Conservation (phyloP, 169 alveolate species). For the Plasmodium coatneyi region DNA sequence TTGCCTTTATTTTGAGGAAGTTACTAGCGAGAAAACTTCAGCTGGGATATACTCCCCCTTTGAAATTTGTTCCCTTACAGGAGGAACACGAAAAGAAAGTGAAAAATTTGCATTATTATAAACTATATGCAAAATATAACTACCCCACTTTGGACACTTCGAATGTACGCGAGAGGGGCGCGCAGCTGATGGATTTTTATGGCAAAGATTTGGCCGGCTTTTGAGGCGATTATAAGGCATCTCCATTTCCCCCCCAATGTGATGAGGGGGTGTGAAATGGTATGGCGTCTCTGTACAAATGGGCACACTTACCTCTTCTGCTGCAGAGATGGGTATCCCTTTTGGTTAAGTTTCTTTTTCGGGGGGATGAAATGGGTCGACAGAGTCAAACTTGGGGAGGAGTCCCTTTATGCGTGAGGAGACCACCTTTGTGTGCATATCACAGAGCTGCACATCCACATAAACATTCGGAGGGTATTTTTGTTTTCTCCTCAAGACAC, state of each 20-base stretch:
- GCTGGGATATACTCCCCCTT: constrained; percentile 87
- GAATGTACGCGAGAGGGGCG: not conserved
- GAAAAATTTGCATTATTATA: constrained; percentile 58
- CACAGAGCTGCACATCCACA: not conserved
- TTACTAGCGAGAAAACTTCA: constrained; percentile 83
- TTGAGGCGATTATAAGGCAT: not conserved
- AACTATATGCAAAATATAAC: constrained; percentile 62
- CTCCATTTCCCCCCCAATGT: not conserved
- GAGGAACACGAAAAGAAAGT: constrained; percentile 55
- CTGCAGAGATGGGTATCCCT: not conserved
- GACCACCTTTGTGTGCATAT: not conserved
- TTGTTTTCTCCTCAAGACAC: not conserved
- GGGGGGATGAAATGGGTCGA: not conserved
- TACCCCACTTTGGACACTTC: constrained; percentile 7
- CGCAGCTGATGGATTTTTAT: constrained; percentile 36
- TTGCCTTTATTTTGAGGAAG: constrained; percentile 78
- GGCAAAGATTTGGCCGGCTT: constrained; percentile 39
- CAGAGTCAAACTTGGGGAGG: not conserved
- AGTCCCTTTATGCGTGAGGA: not conserved
- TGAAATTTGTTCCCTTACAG: constrained; percentile 70
- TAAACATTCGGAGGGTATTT: not conserved
- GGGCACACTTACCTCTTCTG: not conserved
- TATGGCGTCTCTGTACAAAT: not conserved
- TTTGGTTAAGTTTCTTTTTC: not conserved
- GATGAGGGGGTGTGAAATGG: not conserved